Evolutionary conservation across 495 filamentous ascomycete species (phyloP).

Genomic region (Recurvomyces mirabilis): DNA sequence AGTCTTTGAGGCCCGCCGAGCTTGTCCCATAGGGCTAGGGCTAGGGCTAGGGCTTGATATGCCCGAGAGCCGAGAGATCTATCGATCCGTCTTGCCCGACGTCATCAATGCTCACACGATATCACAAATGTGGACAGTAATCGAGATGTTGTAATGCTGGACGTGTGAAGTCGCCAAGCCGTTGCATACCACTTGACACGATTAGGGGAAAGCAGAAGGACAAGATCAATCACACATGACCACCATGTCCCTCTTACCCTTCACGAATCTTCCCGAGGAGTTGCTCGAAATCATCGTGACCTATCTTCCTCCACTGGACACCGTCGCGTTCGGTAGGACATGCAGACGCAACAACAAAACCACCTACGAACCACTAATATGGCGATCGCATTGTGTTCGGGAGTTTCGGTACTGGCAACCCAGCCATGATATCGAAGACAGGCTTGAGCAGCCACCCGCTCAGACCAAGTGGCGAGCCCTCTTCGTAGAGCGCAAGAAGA

Average conservation of each 20-base stretch:
- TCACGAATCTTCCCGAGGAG: slow-evolving; percentile 31
- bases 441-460: slow-evolving; percentile 39
- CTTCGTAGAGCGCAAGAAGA: slow-evolving; percentile 47
- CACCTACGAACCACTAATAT: slow-evolving; percentile 59
- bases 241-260: slow-evolving; percentile 7
- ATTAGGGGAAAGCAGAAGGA: too few relatives aligned
- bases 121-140: too few relatives aligned
- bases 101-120: too few relatives aligned
- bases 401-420: slow-evolving; percentile 63
- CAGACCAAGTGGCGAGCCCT: slow-evolving; percentile 66
- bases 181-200: too few relatives aligned
- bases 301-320: slow-evolving; percentile 25
- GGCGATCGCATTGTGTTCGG: slow-evolving; percentile 60
- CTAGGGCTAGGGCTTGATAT: too few relatives aligned
- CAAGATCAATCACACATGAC: too few relatives aligned
- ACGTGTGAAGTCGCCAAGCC: too few relatives aligned
- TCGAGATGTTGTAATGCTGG: too few relatives aligned
- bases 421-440: slow-evolving; percentile 50
- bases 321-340: slow-evolving; percentile 43
- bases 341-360: slow-evolving; percentile 54
- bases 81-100: too few relatives aligned
- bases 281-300: slow-evolving; percentile 31
- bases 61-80: too few relatives aligned
- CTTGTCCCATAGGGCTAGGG: too few relatives aligned
- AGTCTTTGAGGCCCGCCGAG: too few relatives aligned